These are phyloP conservation scores for Saccharomycopsis sp. DNA, from an alignment of 805 yeast species.

Conservation along the genomic window DNA sequence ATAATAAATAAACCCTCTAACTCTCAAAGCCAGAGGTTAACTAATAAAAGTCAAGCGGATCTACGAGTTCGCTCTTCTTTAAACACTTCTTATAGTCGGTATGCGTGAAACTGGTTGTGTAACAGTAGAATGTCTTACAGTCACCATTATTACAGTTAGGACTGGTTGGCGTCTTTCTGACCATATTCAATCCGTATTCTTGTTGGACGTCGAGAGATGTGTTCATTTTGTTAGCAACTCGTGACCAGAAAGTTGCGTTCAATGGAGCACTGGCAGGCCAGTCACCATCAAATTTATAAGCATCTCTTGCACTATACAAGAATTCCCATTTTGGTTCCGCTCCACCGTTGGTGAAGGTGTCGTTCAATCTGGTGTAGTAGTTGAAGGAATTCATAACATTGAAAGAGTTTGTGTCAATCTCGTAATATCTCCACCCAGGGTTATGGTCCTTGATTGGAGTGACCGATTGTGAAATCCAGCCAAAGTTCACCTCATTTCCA, in stretches of 20 bases:
- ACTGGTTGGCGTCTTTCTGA: slow-evolving; percentile 49
- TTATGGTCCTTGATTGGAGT: slow-evolving; percentile 55
- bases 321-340: slow-evolving; percentile 56
- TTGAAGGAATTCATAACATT: slow-evolving; percentile 54
- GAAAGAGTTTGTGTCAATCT: slow-evolving; percentile 55
- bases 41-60: background rate
- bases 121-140: slow-evolving; percentile 37
- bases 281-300: slow-evolving; percentile 40
- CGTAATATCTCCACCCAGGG: slow-evolving; percentile 70
- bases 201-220: slow-evolving; percentile 41
- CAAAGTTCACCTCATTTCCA: slow-evolving; percentile 42
- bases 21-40: background rate
- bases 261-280: slow-evolving; percentile 60
- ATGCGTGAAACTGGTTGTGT: slow-evolving; percentile 32
- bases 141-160: slow-evolving; percentile 40
- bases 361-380: slow-evolving; percentile 53
- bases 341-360: slow-evolving; percentile 46
- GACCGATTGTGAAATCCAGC: slow-evolving; percentile 61
- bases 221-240: slow-evolving; percentile 41
- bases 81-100: slow-evolving; percentile 29
- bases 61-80: slow-evolving; percentile 11
- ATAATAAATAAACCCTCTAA: background rate
- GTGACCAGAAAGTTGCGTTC: slow-evolving; percentile 65
- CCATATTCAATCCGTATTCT: slow-evolving; percentile 40
- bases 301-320: slow-evolving; percentile 59